A percentile compares a stretch with the other conserved stretches of the same genome.
phyloP scores from a whole-genome alignment of 768 basidiomycete species.

The Tricholoma sp. region DNA sequence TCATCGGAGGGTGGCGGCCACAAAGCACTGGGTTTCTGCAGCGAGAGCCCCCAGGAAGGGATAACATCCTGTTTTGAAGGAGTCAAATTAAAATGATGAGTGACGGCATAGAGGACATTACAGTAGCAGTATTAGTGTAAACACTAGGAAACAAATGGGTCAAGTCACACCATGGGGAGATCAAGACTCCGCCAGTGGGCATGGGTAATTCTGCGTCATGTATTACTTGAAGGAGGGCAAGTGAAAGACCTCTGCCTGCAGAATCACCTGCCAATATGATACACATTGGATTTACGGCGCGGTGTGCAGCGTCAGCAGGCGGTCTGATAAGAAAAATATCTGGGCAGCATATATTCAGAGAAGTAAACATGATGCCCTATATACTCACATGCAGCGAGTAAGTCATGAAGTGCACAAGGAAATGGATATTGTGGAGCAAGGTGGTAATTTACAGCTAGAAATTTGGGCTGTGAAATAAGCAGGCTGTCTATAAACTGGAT shows the following conservation, averaged over 20 bases:
- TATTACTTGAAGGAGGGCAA: constrained; percentile 82
- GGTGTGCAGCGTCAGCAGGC: constrained; percentile 72
- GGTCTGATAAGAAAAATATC: constrained; percentile 90
- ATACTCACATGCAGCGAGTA: constrained; percentile 75
- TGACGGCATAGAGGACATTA: constrained; percentile 25
- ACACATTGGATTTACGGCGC: constrained; percentile 71
- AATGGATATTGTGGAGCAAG: constrained; percentile 98
- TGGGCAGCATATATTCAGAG: constrained; percentile 19
- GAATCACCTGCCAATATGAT: constrained; percentile 90
- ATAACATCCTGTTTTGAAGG: constrained; percentile 60
- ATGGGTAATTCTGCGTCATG: constrained; percentile 78
- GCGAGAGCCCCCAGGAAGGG: constrained; percentile 67
- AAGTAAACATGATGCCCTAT: not conserved
- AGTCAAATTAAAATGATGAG: not conserved
- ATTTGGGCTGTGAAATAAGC: constrained; percentile 8
- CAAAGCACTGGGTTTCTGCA: constrained; percentile 72
- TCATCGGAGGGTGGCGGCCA: constrained; percentile 77
- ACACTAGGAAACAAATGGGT: constrained; percentile 94
- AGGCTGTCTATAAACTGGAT: not conserved
- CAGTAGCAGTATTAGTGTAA: constrained; percentile 79
- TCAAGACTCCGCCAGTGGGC: constrained; percentile 84
- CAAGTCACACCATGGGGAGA: constrained; percentile 90
- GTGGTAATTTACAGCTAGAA: constrained; percentile 69
- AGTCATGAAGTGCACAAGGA: constrained; percentile 88
- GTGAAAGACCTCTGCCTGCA: constrained; percentile 83